Evolutionary conservation across 2,329 filamentous ascomycete species (phyloP), one percentile per base, ranked within the genome.

Genomic region (Colletotrichum cuscutae): DNA sequence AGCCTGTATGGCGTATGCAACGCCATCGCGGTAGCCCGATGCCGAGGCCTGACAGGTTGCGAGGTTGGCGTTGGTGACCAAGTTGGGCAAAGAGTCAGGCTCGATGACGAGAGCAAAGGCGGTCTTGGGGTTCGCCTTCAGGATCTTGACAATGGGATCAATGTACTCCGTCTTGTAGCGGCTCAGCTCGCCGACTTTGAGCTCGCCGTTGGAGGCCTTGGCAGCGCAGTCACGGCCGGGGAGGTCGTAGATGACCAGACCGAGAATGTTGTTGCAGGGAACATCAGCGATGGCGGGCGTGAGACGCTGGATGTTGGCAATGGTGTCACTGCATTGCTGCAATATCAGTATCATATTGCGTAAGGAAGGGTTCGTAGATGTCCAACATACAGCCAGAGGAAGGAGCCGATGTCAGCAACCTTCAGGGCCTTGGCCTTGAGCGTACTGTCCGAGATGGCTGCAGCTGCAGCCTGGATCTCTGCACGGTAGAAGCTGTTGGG

Each of bases 181-280:
- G 75, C 63, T 83, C 63, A 87, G 80, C 68, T 91, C 80, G 71
- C 86, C 88, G 70, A 91, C 88, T 24, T 84, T 81, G 58, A 89
- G 86, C 80, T 92, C 90, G 72, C 90, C 90, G 77, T 91, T 91
- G 74, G 89, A 91, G 15, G 90, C 89, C 76, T 89, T 83, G 62
- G 90, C 90, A 15, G 90, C 87, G 77, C 90, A 92, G 78, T 92
- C 90, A 78, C 90, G 88, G 76, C 91, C 89, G 57, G 90, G 90
- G 13, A 92, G 82, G 78, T 92, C 87, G 80, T 92, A 92, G 66
- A 92, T 88, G 67, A 92, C 90, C 65, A 91, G 77, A 70, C 82
- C 82, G 63, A 84, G 78, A 76, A 84, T 83, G 74, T 84, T 65
- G 61, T 78, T 71, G 79, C 82, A 84, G 30, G 82, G 80, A 5